These are phyloP conservation scores for Collybiopsis confluens DNA, from an alignment of 768 basidiomycete genomes.

Conservation along the genomic window DNA sequence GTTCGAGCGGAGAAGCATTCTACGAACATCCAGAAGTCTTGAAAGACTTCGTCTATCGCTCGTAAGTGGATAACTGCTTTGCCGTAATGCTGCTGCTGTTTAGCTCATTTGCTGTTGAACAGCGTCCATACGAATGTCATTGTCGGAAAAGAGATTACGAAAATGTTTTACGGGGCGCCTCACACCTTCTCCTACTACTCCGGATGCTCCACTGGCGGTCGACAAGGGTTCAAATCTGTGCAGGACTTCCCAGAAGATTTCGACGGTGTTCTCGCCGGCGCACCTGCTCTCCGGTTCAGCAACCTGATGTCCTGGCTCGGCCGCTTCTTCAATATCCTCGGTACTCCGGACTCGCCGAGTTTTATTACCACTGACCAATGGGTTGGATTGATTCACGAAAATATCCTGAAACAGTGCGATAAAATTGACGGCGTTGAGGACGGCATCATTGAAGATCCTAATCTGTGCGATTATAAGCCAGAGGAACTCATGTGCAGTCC, in stretches of 20 bases:
- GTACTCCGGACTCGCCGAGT: background rate
- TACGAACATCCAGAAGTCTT: background rate
- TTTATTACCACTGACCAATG: slow-evolving; percentile 14
- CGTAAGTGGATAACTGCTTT: background rate
- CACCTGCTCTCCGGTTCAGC: slow-evolving; percentile 12
- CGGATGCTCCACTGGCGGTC: slow-evolving; percentile 20
- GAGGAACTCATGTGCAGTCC: slow-evolving; percentile 12
- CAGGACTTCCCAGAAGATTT: slow-evolving; percentile 19
- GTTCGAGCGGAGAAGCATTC: background rate
- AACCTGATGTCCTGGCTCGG: background rate
- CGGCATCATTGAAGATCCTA: slow-evolving; percentile 16
- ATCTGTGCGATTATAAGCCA: slow-evolving; percentile 14
- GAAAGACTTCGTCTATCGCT: background rate
- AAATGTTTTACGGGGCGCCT: slow-evolving; percentile 14
- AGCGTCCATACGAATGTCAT: slow-evolving; percentile 4
- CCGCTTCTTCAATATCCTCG: background rate
- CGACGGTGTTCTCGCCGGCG: slow-evolving; percentile 18
- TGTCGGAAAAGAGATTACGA: slow-evolving; percentile 15
- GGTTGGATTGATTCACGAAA: slow-evolving; percentile 11
- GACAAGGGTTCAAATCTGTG: slow-evolving; percentile 16
- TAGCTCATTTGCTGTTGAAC: too few relatives aligned
- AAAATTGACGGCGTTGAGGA: slow-evolving; percentile 16
- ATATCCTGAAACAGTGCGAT: slow-evolving; percentile 19
- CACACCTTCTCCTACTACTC: slow-evolving; percentile 17
- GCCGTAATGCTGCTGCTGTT: too few relatives aligned